Percentiles rank a stretch among this genome's conserved stretches.
phyloP scores from a whole-genome alignment of 2,329 filamentous ascomycete genomes.

The Pseudogymnoascus sp. region DNA sequence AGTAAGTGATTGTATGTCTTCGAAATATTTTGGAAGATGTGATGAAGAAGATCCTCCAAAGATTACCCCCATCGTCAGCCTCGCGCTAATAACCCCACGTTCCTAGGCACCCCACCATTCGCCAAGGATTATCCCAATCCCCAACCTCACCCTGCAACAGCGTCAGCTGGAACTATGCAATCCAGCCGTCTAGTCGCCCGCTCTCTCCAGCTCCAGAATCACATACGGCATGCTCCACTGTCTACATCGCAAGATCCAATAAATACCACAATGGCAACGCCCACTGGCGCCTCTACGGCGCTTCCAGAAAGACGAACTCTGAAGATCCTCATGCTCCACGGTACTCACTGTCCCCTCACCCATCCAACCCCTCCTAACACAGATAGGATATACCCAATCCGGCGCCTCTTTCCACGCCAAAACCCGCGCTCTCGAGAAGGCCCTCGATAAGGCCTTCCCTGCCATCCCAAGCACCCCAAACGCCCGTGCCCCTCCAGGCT shows the following conservation, averaged over 20 bases:
- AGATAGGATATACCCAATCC: slow-evolving; percentile 78
- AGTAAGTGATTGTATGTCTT: neutral
- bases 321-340: slow-evolving; percentile 74
- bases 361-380: neutral
- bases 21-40: neutral
- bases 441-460: slow-evolving; percentile 66
- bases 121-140: neutral
- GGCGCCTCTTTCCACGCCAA: slow-evolving; percentile 79
- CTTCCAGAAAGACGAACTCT: slow-evolving; percentile 25
- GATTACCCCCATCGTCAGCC: neutral
- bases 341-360: slow-evolving; percentile 33
- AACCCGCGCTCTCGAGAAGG: slow-evolving; percentile 78
- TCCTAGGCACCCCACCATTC: neutral
- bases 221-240: neutral
- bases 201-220: slow-evolving; percentile 6
- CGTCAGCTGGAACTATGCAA: neutral
- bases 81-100: slow-evolving; percentile 2
- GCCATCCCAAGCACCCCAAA: slow-evolving; percentile 46
- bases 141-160: neutral
- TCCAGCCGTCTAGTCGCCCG: neutral
- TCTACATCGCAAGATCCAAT: neutral
- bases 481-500: slow-evolving; percentile 46
- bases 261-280: slow-evolving; percentile 4
- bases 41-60: neutral
- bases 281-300: neutral